phyloP scores from a whole-genome alignment of 2,329 filamentous ascomycete species.

The Colletotrichum sp. region DNA sequence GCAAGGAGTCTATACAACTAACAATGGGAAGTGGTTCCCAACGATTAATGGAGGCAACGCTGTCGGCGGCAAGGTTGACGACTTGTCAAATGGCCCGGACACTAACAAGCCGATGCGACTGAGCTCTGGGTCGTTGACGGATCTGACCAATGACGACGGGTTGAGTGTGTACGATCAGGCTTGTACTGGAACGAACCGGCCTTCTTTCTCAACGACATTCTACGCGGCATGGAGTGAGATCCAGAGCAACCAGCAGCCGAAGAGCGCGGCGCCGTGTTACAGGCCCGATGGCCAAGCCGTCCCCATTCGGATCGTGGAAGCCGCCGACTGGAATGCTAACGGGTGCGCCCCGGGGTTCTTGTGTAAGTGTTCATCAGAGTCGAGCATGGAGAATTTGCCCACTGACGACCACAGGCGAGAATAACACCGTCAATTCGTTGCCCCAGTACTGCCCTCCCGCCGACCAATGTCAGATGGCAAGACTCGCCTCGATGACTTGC shows the following conservation, averaged over 20 bases:
- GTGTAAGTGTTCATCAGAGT: conserved; percentile 35
- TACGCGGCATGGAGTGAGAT: conserved; percentile 37
- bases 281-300: conserved; percentile 35
- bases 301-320: conserved; percentile 44
- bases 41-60: conserved; percentile 28
- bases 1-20: conserved; percentile 38
- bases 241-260: conserved; percentile 29
- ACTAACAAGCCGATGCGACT: conserved; percentile 31
- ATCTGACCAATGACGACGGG: conserved; percentile 11
- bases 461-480: conserved; percentile 38
- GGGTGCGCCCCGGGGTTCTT: conserved; percentile 48
- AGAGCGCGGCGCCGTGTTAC: conserved; percentile 45
- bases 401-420: conserved; percentile 36
- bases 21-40: conserved; percentile 47
- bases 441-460: conserved; percentile 49
- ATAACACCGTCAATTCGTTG: conserved; percentile 51
- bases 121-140: conserved; percentile 28
- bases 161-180: conserved; percentile 41
- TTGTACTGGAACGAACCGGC: conserved; percentile 46
- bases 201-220: conserved; percentile 44
- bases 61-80: conserved; percentile 33
- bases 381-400: background rate
- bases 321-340: conserved; percentile 36
- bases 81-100: conserved; percentile 41
- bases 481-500: conserved; percentile 39